Evolutionary conservation across 2,329 filamentous ascomycete genomes (phyloP), one percentile per base, ranked within the genome.

Genomic region (Fusarium foetens): DNA sequence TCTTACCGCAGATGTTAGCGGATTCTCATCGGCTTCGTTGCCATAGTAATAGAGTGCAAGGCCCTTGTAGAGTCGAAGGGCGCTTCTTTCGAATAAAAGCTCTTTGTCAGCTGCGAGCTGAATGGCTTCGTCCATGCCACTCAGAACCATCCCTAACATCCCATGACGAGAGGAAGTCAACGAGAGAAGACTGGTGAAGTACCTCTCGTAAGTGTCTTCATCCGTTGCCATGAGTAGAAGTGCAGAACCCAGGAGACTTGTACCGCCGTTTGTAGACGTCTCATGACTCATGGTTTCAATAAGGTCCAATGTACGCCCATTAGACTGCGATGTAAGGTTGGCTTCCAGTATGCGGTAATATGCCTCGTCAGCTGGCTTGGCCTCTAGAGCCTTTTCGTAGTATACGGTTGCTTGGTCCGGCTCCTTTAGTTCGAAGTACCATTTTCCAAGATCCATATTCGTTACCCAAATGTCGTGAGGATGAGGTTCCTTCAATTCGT

Each of bases 401-500:
- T 46, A 46, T 4, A 29, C 8, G 25, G 13, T 46, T 27, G 25
- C 43, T 27, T 29, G 19, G 11, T 46, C 25, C 3, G 43, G 43
- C 19, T 46, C 12, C 43, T 46, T 46, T 4, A 29, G 12, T 46
- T 46, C 43, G 12, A 46, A 46, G 12, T n/a, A 29, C 43, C 43
- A 29, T 21, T 46, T 46, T 21, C 43, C 43, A 27, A 46, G 25
- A 46, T 27, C 43, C 43, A 46, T 46, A 7, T 46, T n/a, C 8
- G 13, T 14, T 21, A 8, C 13, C 43, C 43, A 46, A 19, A 29
- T 17, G 2, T 17, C 46, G 2, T 14, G 14, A 19, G n/a, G 11
- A 12, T 17, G 1, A 7, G n/a, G 17, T 8, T 49, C n/a, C 12
- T 33, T 23, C n/a, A 19, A 0, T 2, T 9, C 11, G 8, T 16